A percentile compares a stretch with the other conserved stretches of the same genome.
Evolutionary conservation across 805 yeast species (phyloP).

Genomic region (Ogataea polymorpha): DNA sequence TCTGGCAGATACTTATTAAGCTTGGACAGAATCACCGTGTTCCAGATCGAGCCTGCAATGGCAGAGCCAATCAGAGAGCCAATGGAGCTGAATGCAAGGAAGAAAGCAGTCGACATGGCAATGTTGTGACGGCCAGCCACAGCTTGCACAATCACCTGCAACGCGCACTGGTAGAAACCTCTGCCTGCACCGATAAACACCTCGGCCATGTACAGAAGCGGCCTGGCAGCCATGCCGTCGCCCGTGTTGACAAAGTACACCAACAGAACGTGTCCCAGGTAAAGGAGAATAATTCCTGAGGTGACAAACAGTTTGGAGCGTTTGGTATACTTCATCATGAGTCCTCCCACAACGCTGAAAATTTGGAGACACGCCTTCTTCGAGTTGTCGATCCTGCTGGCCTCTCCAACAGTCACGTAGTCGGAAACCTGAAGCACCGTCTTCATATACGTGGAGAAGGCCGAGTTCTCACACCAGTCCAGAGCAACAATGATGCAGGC

Average conservation of each 20-base stretch:
- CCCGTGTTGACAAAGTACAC: conserved; percentile 1
- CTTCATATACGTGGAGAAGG: conserved; percentile 4
- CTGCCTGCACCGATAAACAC: conserved; percentile 4
- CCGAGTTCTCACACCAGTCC: conserved; percentile 4
- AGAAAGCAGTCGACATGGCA: conserved; percentile 4
- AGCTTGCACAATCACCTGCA: conserved; percentile 6
- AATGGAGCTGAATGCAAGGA: conserved; percentile 3
- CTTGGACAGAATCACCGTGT: conserved; percentile 1
- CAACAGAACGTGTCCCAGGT: background rate
- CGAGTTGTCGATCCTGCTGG: conserved; percentile 5
- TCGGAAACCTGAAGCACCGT: conserved; percentile 3
- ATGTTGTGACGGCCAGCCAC: conserved; percentile 3
- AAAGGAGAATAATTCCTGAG: background rate
- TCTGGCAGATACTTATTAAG: conserved; percentile 3
- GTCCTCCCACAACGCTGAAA: conserved; percentile 3
- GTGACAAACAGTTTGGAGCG: conserved; percentile 1
- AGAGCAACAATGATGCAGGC: conserved; percentile 2
- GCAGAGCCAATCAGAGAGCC: conserved; percentile 3
- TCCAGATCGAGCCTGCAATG: conserved; percentile 4
- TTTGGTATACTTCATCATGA: conserved; percentile 4
- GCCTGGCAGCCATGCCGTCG: background rate
- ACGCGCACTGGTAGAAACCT: conserved; percentile 1
- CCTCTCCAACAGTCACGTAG: conserved; percentile 6
- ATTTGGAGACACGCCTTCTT: conserved; percentile 5
- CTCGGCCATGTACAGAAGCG: conserved; percentile 3